These are phyloP conservation scores for Fusarium tanahbumbuense DNA, from an alignment of 2,329 filamentous ascomycete species.

Conservation along the genomic window DNA sequence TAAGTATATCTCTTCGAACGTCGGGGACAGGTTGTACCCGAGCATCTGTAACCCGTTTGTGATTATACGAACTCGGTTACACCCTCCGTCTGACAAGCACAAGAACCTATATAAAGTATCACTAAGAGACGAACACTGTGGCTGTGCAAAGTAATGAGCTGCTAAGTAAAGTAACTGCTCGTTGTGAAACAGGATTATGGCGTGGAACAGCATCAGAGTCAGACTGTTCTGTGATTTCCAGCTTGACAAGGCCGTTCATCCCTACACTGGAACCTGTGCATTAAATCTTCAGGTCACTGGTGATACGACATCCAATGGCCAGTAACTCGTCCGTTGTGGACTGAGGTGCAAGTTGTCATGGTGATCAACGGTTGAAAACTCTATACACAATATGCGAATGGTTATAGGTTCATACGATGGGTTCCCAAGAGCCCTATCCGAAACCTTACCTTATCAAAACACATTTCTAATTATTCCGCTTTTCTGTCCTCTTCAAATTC, in stretches of 20 bases:
- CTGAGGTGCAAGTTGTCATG: neutral
- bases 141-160: neutral
- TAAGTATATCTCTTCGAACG: too few species aligned
- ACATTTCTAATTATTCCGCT: neutral
- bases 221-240: too few species aligned
- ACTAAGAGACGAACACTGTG: neutral
- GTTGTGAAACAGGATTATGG: accelerated
- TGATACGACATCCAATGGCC: too few species aligned
- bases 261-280: too few species aligned
- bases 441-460: neutral
- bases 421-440: neutral
- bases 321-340: neutral
- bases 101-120: neutral
- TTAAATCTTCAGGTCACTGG: accelerated
- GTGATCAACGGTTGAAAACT: neutral
- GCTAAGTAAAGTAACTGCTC: accelerated
- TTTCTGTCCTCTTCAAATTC: neutral
- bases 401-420: neutral
- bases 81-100: neutral
- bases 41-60: neutral
- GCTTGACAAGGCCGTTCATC: too few species aligned
- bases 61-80: neutral
- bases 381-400: neutral
- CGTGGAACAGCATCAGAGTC: neutral
- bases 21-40: too few species aligned